These are phyloP conservation scores for Cucumis hystrix DNA, from an alignment of 306 rosid species.

Conservation along the genomic window DNA sequence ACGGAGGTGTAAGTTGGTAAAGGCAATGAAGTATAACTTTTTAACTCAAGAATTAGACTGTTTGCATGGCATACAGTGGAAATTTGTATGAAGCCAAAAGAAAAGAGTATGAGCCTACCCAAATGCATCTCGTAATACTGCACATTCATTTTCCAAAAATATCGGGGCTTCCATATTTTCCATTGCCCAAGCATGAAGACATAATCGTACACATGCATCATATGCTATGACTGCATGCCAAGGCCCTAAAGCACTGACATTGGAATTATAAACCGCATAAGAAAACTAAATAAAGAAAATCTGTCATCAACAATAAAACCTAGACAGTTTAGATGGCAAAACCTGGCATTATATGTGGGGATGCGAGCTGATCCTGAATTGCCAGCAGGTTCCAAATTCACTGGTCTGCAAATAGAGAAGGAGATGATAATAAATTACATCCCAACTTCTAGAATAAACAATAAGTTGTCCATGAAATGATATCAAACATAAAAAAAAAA, in stretches of 20 bases:
- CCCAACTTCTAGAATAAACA: not conserved
- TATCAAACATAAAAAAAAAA: not conserved
- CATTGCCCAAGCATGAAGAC: constrained; percentile 99
- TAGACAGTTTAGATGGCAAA: constrained; percentile 6
- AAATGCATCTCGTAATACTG: constrained; percentile 74
- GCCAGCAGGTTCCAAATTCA: constrained; percentile 47
- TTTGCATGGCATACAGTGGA: not conserved
- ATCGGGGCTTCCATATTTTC: constrained; percentile 96
- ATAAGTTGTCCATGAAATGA: not conserved
- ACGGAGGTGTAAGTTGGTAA: not conserved
- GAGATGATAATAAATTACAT: not conserved
- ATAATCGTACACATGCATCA: constrained; percentile 92
- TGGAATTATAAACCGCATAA: constrained; percentile 14
- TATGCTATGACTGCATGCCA: constrained; percentile 90
- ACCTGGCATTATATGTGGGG: constrained; percentile 97
- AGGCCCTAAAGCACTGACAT: constrained; percentile 82
- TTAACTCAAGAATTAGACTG: not conserved
- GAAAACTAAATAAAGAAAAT: not conserved
- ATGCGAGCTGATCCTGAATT: constrained; percentile 59
- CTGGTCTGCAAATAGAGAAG: constrained; percentile 30
- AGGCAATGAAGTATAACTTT: not conserved
- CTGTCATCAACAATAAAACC: constrained; percentile 1
- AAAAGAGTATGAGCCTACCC: constrained; percentile 39
- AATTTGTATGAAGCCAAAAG: not conserved
- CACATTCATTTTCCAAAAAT: constrained; percentile 92